Base-by-base conservation (phyloP, 2,329 filamentous ascomycete species). In the Aspergillus luchuensis region DNA sequence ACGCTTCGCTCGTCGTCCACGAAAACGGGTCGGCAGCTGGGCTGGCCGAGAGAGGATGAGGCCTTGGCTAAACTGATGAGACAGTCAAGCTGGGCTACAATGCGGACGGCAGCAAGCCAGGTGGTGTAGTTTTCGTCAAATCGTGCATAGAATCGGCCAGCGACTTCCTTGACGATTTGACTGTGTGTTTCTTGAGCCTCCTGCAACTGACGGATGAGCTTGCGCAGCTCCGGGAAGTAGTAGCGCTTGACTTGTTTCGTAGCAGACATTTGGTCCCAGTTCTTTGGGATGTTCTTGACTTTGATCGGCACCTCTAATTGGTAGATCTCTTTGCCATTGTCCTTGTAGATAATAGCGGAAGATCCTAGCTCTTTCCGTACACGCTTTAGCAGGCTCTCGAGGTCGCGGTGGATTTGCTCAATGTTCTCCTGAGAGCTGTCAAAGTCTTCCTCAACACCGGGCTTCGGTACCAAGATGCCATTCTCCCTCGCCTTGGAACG, bases 311-410 rank as follows among this genome's bases (percentile, higher is more conserved):
- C 89, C 74, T 99, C 95, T 10, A 99, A 83, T 77, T 99, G 94
- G 78, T 96, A 98, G 56, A 99, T 91, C 72, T 99, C 95, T 74
- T 99, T 99, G 63, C 95, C 95, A 7, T 96, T 90, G 72, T 98
- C 91, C 28, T 87, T 87, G 69, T 88, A 95, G 71, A 88, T 88
- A 63, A 94, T 84, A 0, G 85, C 84, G 66, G 85, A 90, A 60
- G 89, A 92, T 62, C 89, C 91, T 4, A 97, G 81, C 47, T 92
- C 86, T 36, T 85, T 84, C 63, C 91, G 89, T 66, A 89, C 89
- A 67, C 86, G 83, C 55, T 87, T 87, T 2, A 98, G 80, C 1
- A 98, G 78, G 4, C 83, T 79, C 3, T 93, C 81, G 0, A 99
- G 84, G 51, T 91, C 84, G 4, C 82, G 80, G 72, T 94, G 89